These are phyloP conservation scores for Tardiomyces digboiensis DNA, from an alignment of 1,139 yeast genomes.

Conservation along the genomic window DNA sequence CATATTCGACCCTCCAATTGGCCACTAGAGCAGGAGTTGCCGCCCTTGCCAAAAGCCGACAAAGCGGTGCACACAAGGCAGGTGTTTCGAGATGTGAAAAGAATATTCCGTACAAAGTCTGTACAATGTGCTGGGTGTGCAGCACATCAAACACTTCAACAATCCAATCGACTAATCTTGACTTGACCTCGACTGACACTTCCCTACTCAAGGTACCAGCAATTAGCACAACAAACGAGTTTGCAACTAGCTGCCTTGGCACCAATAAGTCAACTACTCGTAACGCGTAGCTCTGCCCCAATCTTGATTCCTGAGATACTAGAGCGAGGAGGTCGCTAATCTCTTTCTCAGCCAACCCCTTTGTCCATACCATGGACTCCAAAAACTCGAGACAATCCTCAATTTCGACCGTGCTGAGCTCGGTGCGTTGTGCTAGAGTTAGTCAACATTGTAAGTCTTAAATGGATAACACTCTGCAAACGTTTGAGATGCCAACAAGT, in stretches of 20 bases:
- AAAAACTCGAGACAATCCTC: not conserved
- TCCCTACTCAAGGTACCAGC: constrained; percentile 22
- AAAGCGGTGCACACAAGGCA: not conserved
- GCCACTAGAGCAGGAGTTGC: not conserved
- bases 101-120: constrained; percentile 25
- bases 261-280: constrained; percentile 18
- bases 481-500: too few species aligned
- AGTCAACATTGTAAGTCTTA: too few species aligned
- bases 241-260: constrained; percentile 25
- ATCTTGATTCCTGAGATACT: constrained; percentile 6
- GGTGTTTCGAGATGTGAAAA: not conserved
- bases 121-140: constrained; percentile 19
- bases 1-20: not conserved
- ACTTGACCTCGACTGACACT: constrained; percentile 24
- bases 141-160: constrained; percentile 26
- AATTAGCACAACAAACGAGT: constrained; percentile 20
- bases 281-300: constrained; percentile 9
- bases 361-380: not conserved
- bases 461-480: too few species aligned
- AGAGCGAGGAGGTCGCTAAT: constrained; percentile 6
- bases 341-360: constrained; percentile 6
- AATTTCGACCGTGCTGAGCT: not conserved
- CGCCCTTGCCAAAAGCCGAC: not conserved
- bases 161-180: constrained; percentile 31
- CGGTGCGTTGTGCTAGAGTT: not conserved